Base-by-base conservation (phyloP, 140 eudicot species). In the Ambrosia hybrid region DNA sequence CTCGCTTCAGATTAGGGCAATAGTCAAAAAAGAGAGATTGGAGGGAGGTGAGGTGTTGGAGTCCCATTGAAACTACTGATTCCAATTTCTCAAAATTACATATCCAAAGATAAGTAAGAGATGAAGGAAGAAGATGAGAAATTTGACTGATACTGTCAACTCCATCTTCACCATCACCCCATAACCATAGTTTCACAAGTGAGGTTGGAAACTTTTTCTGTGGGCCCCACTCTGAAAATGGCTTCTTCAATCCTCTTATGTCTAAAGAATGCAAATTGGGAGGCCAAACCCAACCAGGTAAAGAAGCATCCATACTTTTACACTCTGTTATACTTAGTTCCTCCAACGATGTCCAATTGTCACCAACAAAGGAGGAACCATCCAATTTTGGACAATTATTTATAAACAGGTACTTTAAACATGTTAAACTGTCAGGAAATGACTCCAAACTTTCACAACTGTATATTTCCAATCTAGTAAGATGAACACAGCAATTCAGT, bases 81-180 rank as follows among this genome's bases (percentile, higher is more conserved):
- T 66, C 56, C 56, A 66, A 5, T 43, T 66, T 66, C 71, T 43
- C 5, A 46, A 66, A n/a, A n/a, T n/a, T n/a, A n/a, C n/a, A n/a
- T n/a, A n/a, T n/a, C n/a, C n/a, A n/a, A n/a, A n/a, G n/a, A n/a
- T n/a, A 21, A 21, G 26, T 21, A 63, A 63, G 68, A 63, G 51
- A 63, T 6, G 68, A 63, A 63, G 68, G 68, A 63, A 63, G 68
- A 63, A 63, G 13, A 63, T 63, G 33, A 38, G 68, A 37, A 37
- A 63, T 2, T 3, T 62, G 49, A 36, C 49, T 13, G 6, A 26
- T 1, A 12, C 33, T 63, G 5, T 6, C 5, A 45, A 5, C 68
- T 37, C 12, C 53, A 6, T 64, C 69, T 1, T 38, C 70, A 41
- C n/a, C 56, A 14, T 5, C 66, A 4, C 26, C 26, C 26, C 0